Evolutionary conservation across 1,139 yeast genomes (phyloP).

Genomic region (Chernovozyma sophiae-reginae): DNA sequence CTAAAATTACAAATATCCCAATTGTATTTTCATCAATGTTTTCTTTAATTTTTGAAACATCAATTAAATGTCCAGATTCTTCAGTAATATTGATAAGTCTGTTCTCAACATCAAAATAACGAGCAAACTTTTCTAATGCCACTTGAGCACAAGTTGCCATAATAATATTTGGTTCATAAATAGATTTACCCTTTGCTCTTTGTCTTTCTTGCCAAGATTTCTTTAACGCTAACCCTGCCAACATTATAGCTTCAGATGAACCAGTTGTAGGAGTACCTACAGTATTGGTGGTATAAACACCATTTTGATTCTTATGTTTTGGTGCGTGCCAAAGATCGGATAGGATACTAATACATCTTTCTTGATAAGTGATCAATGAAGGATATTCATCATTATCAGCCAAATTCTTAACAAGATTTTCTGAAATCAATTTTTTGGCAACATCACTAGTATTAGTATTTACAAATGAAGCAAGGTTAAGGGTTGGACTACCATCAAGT

Average conservation of each 20-base stretch:
- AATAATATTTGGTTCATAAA: conserved; percentile 71
- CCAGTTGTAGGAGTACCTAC: conserved; percentile 93
- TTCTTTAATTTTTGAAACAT: conserved; percentile 53
- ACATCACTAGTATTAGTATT: conserved; percentile 61
- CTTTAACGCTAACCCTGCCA: conserved; percentile 91
- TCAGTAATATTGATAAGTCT: conserved; percentile 65
- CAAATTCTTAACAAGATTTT: conserved; percentile 78
- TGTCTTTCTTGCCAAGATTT: conserved; percentile 77
- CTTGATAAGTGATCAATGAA: conserved; percentile 71
- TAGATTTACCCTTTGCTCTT: conserved; percentile 55
- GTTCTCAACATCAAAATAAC: conserved; percentile 88
- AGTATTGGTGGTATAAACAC: conserved; percentile 36
- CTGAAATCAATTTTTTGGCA: conserved; percentile 47
- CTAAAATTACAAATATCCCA: conserved; percentile 84
- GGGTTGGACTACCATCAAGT: conserved; percentile 78
- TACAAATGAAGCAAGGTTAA: conserved; percentile 87
- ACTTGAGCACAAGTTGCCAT: conserved; percentile 97
- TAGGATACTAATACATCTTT: conserved; percentile 76
- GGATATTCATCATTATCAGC: conserved; percentile 96
- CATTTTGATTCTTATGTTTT: conserved; percentile 24
- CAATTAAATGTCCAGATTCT: conserved; percentile 61
- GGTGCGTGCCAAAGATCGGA: conserved; percentile 83
- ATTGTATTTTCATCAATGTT: conserved; percentile 86
- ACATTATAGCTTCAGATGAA: conserved; percentile 88
- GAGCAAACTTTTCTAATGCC: conserved; percentile 89